Base-by-base conservation (phyloP, 148 eudicot genomes). In the Persicaria maculosa region DNA sequence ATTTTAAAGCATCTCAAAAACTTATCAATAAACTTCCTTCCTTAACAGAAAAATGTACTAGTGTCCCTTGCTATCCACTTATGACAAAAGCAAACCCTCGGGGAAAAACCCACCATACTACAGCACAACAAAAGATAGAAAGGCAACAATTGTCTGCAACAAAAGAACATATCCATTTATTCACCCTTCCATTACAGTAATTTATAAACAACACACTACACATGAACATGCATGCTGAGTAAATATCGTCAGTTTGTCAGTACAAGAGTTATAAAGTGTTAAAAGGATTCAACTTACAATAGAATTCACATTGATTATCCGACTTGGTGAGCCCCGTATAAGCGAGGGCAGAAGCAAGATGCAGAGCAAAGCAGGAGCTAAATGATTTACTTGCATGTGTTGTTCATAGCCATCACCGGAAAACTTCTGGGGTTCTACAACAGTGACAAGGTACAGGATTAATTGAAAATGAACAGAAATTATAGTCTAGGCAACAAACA, bases 311-410 rank as follows among this genome's bases (percentile, higher is more conserved):
- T 94, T 94, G 75, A 94, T 50, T 75, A 94, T 91, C 58, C 98
- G 91, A 79, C 98, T 94, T 55, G 98, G 97, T 52, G 98, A 90
- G 55, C 97, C 97, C 88, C 89, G 90, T 20, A 90, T 80, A 69
- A 94, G 90, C 47, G 98, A 94, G 44, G 98, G 98, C 80, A 94
- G 81, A 77, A 94, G 90, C 81, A 94, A 82, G 74, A 94, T 22
- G 7, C 95, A 89, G 47, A 94, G 87, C 81, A 94, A 74, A 73
- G 98, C 98, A 61, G 98, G 95, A 73, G 97, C 93, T 54, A 94
- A 84, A 83, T 94, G 98, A 80, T 94, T 94, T 79, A 91, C 98
- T 91, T 94, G 98, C 97, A 94, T 83, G 83, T 94, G 98, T 77
- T 85, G 90, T 84, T 94, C 98, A 77, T 88, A 79, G 20, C 89